A percentile compares a stretch with the other conserved stretches of the same genome.
These are phyloP conservation scores for Amaranthus tricolor DNA, from an alignment of 179 eudicot genomes.

Conservation along the genomic window DNA sequence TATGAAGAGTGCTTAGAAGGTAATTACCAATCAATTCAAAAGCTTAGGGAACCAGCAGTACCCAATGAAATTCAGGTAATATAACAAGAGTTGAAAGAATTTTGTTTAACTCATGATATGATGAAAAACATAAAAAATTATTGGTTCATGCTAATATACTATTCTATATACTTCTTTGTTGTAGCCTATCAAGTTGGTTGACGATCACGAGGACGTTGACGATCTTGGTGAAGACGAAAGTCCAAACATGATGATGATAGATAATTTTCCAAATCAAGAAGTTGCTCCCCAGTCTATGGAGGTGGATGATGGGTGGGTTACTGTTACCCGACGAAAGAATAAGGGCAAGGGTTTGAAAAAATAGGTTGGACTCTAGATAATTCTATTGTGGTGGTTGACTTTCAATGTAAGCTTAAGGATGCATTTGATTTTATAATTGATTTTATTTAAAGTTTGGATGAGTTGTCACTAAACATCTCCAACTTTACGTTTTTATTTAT, in stretches of 20 bases:
- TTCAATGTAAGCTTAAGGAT: too few species aligned
- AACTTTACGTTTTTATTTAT: too few species aligned
- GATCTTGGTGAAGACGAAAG: background rate
- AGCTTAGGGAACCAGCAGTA: conserved; percentile 43
- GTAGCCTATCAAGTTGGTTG: background rate
- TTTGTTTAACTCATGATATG: too few species aligned
- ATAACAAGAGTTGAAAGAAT: background rate
- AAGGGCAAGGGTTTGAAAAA: conserved; percentile 16
- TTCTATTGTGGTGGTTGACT: too few species aligned
- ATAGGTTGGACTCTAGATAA: background rate
- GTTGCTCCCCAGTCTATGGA: conserved; percentile 12
- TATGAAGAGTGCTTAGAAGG: conserved; percentile 74
- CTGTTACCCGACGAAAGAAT: background rate
- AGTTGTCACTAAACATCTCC: too few species aligned
- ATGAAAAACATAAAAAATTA: background rate
- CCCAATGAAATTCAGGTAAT: conserved; percentile 44
- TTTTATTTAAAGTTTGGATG: too few species aligned
- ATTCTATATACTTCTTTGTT: background rate
- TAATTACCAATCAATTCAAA: conserved; percentile 47
- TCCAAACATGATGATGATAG: conserved; percentile 1
- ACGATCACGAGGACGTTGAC: background rate
- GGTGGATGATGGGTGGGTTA: conserved; percentile 12
- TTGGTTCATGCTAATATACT: background rate
- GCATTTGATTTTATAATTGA: too few species aligned
- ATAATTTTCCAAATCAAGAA: background rate